Percentiles rank a stretch among this genome's conserved stretches.
phyloP scores from a whole-genome alignment of 495 filamentous ascomycete species.

The Cercophora sp. region DNA sequence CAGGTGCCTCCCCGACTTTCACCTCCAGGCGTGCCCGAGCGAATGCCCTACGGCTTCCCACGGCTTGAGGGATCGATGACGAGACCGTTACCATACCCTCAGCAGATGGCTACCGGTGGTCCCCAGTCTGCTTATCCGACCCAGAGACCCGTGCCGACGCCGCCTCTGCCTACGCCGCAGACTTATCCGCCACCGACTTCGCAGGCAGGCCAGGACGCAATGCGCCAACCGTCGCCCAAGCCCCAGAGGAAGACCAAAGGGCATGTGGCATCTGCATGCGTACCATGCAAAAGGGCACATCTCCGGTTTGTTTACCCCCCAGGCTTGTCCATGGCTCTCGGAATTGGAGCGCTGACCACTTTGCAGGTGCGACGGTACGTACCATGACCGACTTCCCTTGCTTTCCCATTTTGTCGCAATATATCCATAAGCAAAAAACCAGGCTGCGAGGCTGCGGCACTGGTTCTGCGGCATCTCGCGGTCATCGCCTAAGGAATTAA shows the following conservation, averaged over 20 bases:
- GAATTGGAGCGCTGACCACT: slow-evolving; percentile 8
- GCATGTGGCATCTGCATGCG: slow-evolving; percentile 93
- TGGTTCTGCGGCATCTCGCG: slow-evolving; percentile 22
- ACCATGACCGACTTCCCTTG: slow-evolving; percentile 8
- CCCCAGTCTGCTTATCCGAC: slow-evolving; percentile 29
- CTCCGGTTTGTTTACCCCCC: slow-evolving; percentile 48
- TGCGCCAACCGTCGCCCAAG: slow-evolving; percentile 49
- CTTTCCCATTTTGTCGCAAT: slow-evolving; percentile 14
- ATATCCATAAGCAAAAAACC: slow-evolving; percentile 22
- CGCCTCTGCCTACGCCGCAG: slow-evolving; percentile 23
- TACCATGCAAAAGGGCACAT: slow-evolving; percentile 97
- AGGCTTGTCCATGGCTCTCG: background rate
- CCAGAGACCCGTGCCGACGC: slow-evolving; percentile 18
- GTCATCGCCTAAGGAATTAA: slow-evolving; percentile 24
- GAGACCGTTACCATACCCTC: slow-evolving; percentile 35
- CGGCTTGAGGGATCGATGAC: slow-evolving; percentile 34
- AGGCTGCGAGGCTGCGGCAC: slow-evolving; percentile 18
- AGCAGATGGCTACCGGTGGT: slow-evolving; percentile 26
- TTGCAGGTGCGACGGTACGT: slow-evolving; percentile 51
- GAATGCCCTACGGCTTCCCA: slow-evolving; percentile 35
- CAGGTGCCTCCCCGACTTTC: slow-evolving; percentile 35
- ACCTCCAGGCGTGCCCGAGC: slow-evolving; percentile 35
- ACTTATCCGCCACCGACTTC: slow-evolving; percentile 33
- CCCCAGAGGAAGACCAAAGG: slow-evolving; percentile 83
- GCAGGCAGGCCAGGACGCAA: slow-evolving; percentile 28